phyloP scores from a whole-genome alignment of 305 asterid species.

The Fraxinus velutina region DNA sequence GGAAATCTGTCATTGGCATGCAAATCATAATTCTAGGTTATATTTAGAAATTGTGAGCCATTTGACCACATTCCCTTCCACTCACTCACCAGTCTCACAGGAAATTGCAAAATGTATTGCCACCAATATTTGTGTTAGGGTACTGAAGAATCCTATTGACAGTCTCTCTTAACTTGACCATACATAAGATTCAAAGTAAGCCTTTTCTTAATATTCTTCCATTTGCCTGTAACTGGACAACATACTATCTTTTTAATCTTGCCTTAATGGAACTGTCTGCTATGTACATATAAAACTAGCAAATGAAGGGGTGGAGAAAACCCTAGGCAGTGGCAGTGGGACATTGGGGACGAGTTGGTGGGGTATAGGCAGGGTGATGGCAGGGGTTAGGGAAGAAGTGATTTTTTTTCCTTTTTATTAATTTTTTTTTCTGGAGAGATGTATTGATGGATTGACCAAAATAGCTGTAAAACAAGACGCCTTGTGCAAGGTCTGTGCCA shows the following conservation, averaged over 20 bases:
- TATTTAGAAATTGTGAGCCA: not conserved
- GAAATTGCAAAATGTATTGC: not conserved
- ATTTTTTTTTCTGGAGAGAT: not conserved
- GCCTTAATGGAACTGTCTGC: not conserved
- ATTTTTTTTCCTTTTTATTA: not conserved
- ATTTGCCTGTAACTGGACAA: not conserved
- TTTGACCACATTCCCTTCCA: not conserved
- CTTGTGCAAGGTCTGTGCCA: not conserved
- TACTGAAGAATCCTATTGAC: not conserved
- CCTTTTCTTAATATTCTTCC: not conserved
- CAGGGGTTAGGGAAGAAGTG: not conserved
- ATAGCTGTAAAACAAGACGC: not conserved
- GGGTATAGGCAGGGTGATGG: not conserved
- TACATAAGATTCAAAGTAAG: not conserved
- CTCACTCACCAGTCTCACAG: not conserved
- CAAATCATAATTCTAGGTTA: slow-evolving; percentile 9
- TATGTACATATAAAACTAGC: not conserved
- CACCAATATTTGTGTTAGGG: not conserved
- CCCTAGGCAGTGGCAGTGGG: not conserved
- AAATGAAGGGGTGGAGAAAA: not conserved
- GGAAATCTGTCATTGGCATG: slow-evolving; percentile 6
- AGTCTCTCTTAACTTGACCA: not conserved
- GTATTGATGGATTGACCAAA: not conserved
- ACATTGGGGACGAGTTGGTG: not conserved
- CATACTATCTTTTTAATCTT: not conserved